phyloP scores from a whole-genome alignment of 805 yeast species.

The Candida morakotiae region DNA sequence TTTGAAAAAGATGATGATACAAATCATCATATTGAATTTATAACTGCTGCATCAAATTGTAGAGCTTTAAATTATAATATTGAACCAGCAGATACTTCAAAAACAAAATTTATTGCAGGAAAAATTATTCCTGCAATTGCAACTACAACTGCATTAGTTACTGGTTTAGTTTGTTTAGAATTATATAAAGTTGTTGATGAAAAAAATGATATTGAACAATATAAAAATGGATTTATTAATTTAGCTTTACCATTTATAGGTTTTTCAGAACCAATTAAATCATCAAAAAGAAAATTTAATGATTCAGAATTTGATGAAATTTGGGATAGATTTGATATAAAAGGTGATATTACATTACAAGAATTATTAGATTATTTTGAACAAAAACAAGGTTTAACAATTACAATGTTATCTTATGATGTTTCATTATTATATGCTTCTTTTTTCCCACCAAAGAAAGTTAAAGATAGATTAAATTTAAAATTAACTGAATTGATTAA shows the following conservation, averaged over 20 bases:
- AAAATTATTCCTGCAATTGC: constrained; percentile 98
- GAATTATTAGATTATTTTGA: constrained; percentile 73
- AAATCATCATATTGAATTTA: constrained; percentile 94
- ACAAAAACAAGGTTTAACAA: constrained; percentile 76
- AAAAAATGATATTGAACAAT: constrained; percentile 72
- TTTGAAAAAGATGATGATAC: constrained; percentile 98
- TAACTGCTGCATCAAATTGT: constrained; percentile 92
- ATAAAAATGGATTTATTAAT: constrained; percentile 88
- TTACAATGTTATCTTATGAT: constrained; percentile 89
- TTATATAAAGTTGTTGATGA: constrained; percentile 83
- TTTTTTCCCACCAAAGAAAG: constrained; percentile 88
- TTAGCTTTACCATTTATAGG: constrained; percentile 95
- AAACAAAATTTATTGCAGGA: constrained; percentile 97
- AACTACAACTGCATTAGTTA: constrained; percentile 96
- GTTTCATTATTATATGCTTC: constrained; percentile 88
- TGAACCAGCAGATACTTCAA: constrained; percentile 81
- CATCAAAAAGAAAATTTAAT: constrained; percentile 79
- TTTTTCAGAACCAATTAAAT: constrained; percentile 91
- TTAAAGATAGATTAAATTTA: constrained; percentile 69
- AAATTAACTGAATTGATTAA: constrained; percentile 74
- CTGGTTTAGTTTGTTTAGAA: constrained; percentile 92
- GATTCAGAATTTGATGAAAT: constrained; percentile 76
- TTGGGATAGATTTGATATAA: constrained; percentile 90
- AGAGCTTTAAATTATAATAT: constrained; percentile 90
- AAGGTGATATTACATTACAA: constrained; percentile 72